phyloP scores from a whole-genome alignment of 1,139 yeast genomes.

The Komagataea norvegica region DNA sequence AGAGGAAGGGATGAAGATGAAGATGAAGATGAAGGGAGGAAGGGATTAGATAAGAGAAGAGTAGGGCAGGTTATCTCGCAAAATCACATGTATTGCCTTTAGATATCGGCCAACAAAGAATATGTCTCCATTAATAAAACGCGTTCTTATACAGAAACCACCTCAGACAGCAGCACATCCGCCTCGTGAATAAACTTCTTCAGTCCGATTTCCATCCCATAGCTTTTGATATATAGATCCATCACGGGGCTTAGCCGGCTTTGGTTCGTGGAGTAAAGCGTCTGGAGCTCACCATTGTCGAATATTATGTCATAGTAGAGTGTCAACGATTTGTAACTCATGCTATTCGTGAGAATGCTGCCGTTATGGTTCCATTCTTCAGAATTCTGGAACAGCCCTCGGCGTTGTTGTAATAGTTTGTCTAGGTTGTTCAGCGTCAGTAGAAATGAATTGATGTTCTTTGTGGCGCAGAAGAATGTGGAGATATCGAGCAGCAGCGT shows the following conservation, averaged over 20 bases:
- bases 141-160: neutral
- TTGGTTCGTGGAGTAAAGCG: slow-evolving; percentile 1
- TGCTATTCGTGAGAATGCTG: neutral
- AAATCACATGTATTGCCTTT: too few relatives aligned
- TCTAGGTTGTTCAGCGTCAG: slow-evolving; percentile 17
- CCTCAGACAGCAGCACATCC: neutral
- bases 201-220: slow-evolving; percentile 1
- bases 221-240: neutral
- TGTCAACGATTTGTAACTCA: neutral
- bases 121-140: neutral
- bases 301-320: slow-evolving; percentile 2
- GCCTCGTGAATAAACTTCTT: neutral
- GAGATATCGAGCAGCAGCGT: slow-evolving; percentile 12
- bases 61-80: too few relatives aligned
- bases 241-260: neutral
- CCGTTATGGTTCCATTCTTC: neutral
- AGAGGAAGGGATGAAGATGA: too few relatives aligned
- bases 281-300: neutral
- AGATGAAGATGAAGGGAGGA: too few relatives aligned
- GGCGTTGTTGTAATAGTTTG: slow-evolving; percentile 4
- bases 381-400: slow-evolving; percentile 1
- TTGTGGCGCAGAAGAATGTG: slow-evolving; percentile 6
- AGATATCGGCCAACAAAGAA: neutral
- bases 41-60: too few relatives aligned
- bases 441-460: slow-evolving; percentile 21